phyloP scores from a whole-genome alignment of 768 basidiomycete species.

The Gautieria morchelliformis region DNA sequence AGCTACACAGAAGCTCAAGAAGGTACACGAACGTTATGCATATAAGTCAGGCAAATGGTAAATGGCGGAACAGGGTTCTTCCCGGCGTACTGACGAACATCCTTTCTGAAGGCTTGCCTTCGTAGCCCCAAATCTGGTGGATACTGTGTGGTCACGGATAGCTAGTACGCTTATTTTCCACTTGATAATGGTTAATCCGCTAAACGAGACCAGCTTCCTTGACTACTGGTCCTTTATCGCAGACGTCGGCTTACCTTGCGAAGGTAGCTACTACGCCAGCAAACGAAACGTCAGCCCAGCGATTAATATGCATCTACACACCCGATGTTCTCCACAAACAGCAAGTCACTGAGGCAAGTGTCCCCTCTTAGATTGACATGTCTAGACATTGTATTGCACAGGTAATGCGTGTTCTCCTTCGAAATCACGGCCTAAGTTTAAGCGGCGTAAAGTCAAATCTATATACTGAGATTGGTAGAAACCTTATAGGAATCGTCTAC shows the following conservation, averaged over 20 bases:
- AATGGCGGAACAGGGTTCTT: background rate
- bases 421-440: constrained; percentile 55
- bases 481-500: background rate
- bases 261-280: constrained; percentile 61
- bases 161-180: constrained; percentile 38
- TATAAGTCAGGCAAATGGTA: constrained; percentile 65
- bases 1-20: constrained; percentile 47
- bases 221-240: constrained; percentile 49
- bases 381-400: constrained; percentile 16
- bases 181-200: background rate
- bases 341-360: constrained; percentile 41
- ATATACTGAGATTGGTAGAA: constrained; percentile 51
- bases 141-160: constrained; percentile 50
- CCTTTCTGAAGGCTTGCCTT: constrained; percentile 53
- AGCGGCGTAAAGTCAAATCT: constrained; percentile 65
- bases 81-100: background rate
- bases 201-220: constrained; percentile 41
- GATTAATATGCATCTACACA: constrained; percentile 63
- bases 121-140: constrained; percentile 49
- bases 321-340: constrained; percentile 63
- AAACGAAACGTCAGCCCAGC: constrained; percentile 40
- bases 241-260: constrained; percentile 43
- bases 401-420: constrained; percentile 62
- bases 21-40: constrained; percentile 45
- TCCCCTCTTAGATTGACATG: background rate